Evolutionary conservation across 2,329 filamentous ascomycete genomes (phyloP).

Genomic region (Phaeomoniella chlamydospora): DNA sequence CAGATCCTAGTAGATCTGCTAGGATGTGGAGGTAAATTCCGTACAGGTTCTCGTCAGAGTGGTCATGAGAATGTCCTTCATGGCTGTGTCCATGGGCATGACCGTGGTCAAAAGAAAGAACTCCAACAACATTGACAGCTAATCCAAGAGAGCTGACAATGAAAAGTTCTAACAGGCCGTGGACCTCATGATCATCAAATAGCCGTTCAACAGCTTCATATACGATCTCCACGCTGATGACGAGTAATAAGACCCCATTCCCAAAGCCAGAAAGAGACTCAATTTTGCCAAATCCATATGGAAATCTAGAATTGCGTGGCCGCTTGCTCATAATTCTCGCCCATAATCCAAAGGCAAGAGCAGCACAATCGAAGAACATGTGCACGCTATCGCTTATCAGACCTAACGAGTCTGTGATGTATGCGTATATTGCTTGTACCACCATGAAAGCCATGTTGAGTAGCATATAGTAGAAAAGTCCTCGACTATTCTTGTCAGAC

Average conservation of each 20-base stretch:
- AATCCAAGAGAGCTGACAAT: slow-evolving; percentile 78
- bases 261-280: slow-evolving; percentile 93
- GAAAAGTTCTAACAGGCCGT: slow-evolving; percentile 72
- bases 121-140: slow-evolving; percentile 80
- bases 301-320: slow-evolving; percentile 77
- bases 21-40: slow-evolving; percentile 94
- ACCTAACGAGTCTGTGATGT: slow-evolving; percentile 81
- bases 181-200: slow-evolving; percentile 68
- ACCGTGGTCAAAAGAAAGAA: slow-evolving; percentile 66
- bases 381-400: slow-evolving; percentile 96
- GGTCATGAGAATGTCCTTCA: slow-evolving; percentile 20
- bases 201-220: slow-evolving; percentile 86
- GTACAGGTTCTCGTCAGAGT: slow-evolving; percentile 94
- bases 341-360: slow-evolving; percentile 75
- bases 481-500: slow-evolving; percentile 77
- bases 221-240: slow-evolving; percentile 91
- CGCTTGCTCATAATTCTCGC: slow-evolving; percentile 94
- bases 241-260: slow-evolving; percentile 91
- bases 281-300: slow-evolving; percentile 81
- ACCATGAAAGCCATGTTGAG: slow-evolving; percentile 93
- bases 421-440: slow-evolving; percentile 87
- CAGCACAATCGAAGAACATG: slow-evolving; percentile 98
- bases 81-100: slow-evolving; percentile 38
- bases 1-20: slow-evolving; percentile 85
- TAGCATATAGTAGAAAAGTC: slow-evolving; percentile 96